Base-by-base conservation (phyloP, 176 grass and related monocot species). In the Saccharum officinarum region DNA sequence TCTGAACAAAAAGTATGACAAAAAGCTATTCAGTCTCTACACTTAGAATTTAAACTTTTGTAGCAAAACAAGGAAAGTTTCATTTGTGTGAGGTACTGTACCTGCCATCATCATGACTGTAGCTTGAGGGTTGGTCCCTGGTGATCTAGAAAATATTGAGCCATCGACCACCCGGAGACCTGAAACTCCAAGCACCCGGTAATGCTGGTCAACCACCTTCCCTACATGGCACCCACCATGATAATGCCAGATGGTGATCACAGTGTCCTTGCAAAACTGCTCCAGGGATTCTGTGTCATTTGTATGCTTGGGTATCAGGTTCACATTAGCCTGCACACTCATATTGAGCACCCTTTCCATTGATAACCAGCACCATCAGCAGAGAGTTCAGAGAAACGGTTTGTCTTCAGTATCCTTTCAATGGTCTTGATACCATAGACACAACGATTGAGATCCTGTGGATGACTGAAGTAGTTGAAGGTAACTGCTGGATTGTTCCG, bases 31-130 rank as follows among this genome's bases (percentile, higher is more conserved):
- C 14, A 90, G 25, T 75, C 30, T 54, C 18, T 39, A 39, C 50
- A 36, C 18, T 22, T 39, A 25, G 11, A 11, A 16, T 67, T 70
- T 73, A 76, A 5, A 8, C 38, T 64, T 84, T 28, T n/a, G 66
- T 72, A 54, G 45, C 37, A 8, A 84, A 78, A 87, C 13, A 77
- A 69, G 31, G 74, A n/a, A 44, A 76, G 40, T 57, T 57, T 74
- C 28, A 22, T 80, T 34, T 61, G 22, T n/a, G 46, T 67, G 82
- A 72, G 74, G 1, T 88, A 90, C 83, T 83, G 2, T 90, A 94
- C 94, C 94, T 94, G 70, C 94, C 94, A 97, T 90, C 94, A 97
- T 97, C 94, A 97, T 84, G 59, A 97, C 91, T 5, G 92, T 97
- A 18, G 92, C 94, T 86, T 97, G 94, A 62, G 94, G 94, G 85